phyloP scores from a whole-genome alignment of 495 filamentous ascomycete species.

The Coniosporium apollinis region DNA sequence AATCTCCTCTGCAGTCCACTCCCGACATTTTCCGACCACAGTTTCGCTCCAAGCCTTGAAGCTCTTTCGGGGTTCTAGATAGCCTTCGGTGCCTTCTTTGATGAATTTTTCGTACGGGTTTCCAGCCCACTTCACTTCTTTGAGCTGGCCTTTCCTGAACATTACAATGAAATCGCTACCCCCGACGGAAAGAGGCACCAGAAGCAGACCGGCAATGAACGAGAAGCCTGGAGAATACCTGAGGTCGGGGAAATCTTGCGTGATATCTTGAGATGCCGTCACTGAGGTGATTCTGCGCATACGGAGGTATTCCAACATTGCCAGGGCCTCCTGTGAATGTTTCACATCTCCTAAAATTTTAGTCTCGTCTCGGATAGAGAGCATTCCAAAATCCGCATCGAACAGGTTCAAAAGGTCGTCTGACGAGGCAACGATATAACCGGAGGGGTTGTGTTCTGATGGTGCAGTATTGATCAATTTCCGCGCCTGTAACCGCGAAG shows the following conservation, averaged over 20 bases:
- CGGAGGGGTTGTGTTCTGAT: constrained; percentile 67
- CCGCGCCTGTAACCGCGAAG: constrained; percentile 62
- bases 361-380: constrained; percentile 76
- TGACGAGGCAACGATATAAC: constrained; percentile 83
- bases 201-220: constrained; percentile 62
- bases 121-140: constrained; percentile 80
- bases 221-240: constrained; percentile 65
- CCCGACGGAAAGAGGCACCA: constrained; percentile 63
- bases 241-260: constrained; percentile 68
- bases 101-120: constrained; percentile 78
- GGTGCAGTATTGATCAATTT: constrained; percentile 70
- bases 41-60: constrained; percentile 65
- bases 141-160: constrained; percentile 63
- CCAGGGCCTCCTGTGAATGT: constrained; percentile 69
- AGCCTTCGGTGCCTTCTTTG: constrained; percentile 47
- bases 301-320: constrained; percentile 72
- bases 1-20: constrained; percentile 61
- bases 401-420: constrained; percentile 77
- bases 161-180: constrained; percentile 86
- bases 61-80: constrained; percentile 58
- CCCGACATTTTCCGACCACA: constrained; percentile 55
- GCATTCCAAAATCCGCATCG: constrained; percentile 71
- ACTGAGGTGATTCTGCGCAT: constrained; percentile 64
- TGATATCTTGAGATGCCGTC: constrained; percentile 59
- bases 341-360: constrained; percentile 66